These are phyloP conservation scores for Cercospora nicotianae DNA, from an alignment of 2,329 filamentous ascomycete species.

Conservation along the genomic window DNA sequence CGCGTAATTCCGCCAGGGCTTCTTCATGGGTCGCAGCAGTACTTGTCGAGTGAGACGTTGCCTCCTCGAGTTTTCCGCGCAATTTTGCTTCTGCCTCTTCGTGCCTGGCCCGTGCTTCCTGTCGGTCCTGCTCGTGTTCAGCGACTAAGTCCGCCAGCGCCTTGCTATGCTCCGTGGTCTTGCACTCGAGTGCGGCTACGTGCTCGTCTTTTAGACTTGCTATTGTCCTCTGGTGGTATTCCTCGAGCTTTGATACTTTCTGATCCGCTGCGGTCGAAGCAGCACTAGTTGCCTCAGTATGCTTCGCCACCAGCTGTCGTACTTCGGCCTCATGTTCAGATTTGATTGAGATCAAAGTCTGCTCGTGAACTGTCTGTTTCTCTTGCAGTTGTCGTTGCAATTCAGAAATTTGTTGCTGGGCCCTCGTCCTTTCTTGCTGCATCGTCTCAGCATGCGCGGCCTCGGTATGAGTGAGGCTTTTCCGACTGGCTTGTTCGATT, in stretches of 20 bases:
- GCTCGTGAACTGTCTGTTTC: constrained; percentile 11
- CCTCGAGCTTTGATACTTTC: not conserved
- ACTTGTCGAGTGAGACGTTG: not conserved
- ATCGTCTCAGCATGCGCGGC: not conserved
- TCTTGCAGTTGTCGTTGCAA: constrained; percentile 12
- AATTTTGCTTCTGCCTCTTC: not conserved
- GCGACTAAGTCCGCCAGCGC: not conserved
- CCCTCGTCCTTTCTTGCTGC: not conserved
- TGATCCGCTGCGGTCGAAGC: not conserved
- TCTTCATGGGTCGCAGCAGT: not conserved
- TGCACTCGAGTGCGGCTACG: not conserved
- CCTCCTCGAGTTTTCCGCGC: not conserved
- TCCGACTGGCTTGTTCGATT: not conserved
- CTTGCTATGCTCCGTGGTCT: constrained; percentile 13
- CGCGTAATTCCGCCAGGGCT: not conserved
- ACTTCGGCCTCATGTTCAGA: constrained; percentile 14
- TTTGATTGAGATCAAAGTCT: not conserved
- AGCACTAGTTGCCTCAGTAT: not conserved
- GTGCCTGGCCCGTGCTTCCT: not conserved
- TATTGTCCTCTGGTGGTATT: constrained; percentile 14
- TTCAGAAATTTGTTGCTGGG: not conserved
- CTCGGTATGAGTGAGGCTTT: not conserved
- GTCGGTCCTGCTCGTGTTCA: not conserved
- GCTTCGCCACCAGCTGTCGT: not conserved
- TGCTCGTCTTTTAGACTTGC: constrained; percentile 23